A percentile compares a stretch with the other conserved stretches of the same genome.
Conservation (phyloP, 768 basidiomycete genomes). For the Panellus pusillus region DNA sequence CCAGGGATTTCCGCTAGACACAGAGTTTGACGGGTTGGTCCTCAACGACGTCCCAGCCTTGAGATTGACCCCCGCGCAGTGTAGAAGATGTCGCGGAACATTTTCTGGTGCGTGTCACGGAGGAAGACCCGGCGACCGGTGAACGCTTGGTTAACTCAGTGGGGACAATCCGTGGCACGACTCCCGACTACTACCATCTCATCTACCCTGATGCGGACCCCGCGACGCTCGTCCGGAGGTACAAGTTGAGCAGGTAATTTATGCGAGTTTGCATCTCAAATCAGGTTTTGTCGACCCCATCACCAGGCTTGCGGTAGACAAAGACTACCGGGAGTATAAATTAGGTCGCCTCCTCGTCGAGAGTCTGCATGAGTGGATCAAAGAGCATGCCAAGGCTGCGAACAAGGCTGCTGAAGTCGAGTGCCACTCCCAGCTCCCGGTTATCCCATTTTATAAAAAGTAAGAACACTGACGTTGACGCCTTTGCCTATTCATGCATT, state of each 20-base stretch:
- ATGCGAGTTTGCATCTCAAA: neutral
- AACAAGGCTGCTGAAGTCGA: slow-evolving; percentile 44
- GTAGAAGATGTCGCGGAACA: slow-evolving; percentile 66
- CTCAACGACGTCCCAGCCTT: slow-evolving; percentile 10
- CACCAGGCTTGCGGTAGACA: slow-evolving; percentile 59
- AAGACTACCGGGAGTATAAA: slow-evolving; percentile 58
- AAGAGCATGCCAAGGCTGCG: slow-evolving; percentile 38
- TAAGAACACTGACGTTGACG: slow-evolving; percentile 32
- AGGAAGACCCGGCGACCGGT: slow-evolving; percentile 10
- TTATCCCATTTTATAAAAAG: slow-evolving; percentile 76
- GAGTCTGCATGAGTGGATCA: slow-evolving; percentile 60
- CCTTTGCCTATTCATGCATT: slow-evolving; percentile 18
- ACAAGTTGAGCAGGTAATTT: slow-evolving; percentile 60
- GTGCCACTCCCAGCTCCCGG: slow-evolving; percentile 71
- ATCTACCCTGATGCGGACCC: slow-evolving; percentile 11
- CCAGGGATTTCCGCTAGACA: slow-evolving; percentile 71
- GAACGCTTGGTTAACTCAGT: slow-evolving; percentile 56
- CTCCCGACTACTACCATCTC: slow-evolving; percentile 34
- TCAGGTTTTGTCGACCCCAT: neutral
- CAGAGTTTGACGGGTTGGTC: slow-evolving; percentile 73
- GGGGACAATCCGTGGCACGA: slow-evolving; percentile 62
- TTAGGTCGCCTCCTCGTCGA: slow-evolving; percentile 70
- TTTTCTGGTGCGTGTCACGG: slow-evolving; percentile 64
- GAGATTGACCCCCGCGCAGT: slow-evolving; percentile 35
- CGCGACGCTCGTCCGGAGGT: slow-evolving; percentile 33